A percentile compares a stretch with the other conserved stretches of the same genome.
Conservation (phyloP, 208 protist species). For the Phytomonas sp. region DNA sequence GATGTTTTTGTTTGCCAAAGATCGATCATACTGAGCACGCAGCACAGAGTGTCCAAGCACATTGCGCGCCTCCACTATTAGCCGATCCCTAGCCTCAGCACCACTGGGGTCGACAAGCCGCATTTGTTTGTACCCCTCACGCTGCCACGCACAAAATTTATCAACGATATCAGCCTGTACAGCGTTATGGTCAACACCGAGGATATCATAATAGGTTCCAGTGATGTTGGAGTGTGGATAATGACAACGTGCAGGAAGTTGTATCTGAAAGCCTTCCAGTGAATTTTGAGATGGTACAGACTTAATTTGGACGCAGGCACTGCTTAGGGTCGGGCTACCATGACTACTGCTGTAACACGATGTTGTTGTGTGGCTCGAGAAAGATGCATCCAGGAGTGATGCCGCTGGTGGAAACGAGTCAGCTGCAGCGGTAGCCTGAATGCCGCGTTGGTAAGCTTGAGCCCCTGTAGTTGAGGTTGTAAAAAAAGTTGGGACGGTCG, state of each 20-base stretch:
- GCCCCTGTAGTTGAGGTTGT: background rate
- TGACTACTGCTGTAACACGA: background rate
- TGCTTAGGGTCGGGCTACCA: background rate
- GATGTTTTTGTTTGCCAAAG: background rate
- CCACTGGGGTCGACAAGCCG: conserved; percentile 33
- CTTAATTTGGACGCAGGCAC: background rate
- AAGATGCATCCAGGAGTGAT: background rate
- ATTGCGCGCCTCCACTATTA: conserved; percentile 79
- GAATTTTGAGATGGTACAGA: background rate
- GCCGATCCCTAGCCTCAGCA: conserved; percentile 52
- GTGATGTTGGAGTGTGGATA: conserved; percentile 57
- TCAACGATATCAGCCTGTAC: conserved; percentile 38
- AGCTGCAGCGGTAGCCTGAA: background rate
- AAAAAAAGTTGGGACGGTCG: background rate
- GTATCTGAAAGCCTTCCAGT: conserved; percentile 29
- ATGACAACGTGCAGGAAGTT: conserved; percentile 63
- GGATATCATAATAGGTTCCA: conserved; percentile 84
- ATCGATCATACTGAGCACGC: conserved; percentile 56
- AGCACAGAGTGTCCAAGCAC: conserved; percentile 56
- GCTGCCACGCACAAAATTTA: conserved; percentile 55
- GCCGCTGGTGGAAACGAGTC: background rate
- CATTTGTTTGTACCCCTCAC: conserved; percentile 52
- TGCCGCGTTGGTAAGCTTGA: background rate
- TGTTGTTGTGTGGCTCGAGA: background rate
- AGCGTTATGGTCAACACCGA: conserved; percentile 37